Percentiles rank a stretch among this genome's conserved stretches.
Conservation (phyloP, 2,329 filamentous ascomycete genomes). For the Chalara sp. region DNA sequence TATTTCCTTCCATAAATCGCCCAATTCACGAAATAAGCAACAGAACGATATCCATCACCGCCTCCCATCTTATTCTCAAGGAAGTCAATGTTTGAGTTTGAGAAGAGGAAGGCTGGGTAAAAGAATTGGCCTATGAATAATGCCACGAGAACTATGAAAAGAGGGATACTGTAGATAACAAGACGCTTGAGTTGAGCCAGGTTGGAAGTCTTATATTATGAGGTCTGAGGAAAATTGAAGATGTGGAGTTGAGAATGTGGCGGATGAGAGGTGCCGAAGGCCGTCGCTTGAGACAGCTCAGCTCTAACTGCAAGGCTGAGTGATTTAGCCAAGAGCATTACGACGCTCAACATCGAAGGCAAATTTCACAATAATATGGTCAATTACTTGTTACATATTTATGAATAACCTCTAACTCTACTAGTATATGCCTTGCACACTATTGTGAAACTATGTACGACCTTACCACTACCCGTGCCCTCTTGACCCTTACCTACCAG, state of each 20-base stretch:
- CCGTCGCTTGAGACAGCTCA: constrained; percentile 1
- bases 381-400: no score
- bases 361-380: no score
- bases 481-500: no score
- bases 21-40: constrained; percentile 32
- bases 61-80: constrained; percentile 20
- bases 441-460: no score
- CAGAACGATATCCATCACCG: constrained; percentile 49
- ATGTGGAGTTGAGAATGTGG: constrained; percentile 9
- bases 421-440: no score
- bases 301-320: constrained; percentile 16
- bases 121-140: constrained; percentile 14
- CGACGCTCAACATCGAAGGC: not conserved
- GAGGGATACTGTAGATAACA: constrained; percentile 10
- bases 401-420: no score
- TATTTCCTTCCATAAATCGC: constrained; percentile 84
- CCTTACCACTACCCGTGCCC: no score
- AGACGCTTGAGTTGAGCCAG: constrained; percentile 15
- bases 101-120: constrained; percentile 6
- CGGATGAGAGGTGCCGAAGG: not conserved
- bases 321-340: not conserved
- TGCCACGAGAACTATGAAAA: constrained; percentile 13
- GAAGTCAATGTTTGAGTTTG: not conserved
- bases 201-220: constrained; percentile 9
- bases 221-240: not conserved